Conservation (phyloP, 2,329 filamentous ascomycete species). For the Macrophomina phaseolina region DNA sequence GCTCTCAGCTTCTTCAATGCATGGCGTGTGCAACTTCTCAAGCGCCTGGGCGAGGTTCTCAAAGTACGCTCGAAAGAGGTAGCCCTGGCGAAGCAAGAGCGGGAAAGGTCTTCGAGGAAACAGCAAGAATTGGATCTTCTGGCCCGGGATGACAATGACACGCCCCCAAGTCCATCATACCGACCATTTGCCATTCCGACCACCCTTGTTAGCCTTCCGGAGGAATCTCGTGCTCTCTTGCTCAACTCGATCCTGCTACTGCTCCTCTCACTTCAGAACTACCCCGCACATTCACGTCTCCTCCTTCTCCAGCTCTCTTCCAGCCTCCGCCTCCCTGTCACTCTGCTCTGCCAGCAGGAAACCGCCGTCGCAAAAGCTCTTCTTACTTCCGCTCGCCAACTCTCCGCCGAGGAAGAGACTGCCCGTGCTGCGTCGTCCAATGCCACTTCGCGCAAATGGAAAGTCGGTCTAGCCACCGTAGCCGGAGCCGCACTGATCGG, state of each 20-base stretch:
- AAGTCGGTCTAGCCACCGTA: conserved; percentile 85
- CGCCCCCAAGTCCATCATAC: conserved; percentile 32
- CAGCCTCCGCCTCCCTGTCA: conserved; percentile 71
- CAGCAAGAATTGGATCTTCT: conserved; percentile 54
- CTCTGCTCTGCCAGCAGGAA: conserved; percentile 72
- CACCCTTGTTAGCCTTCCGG: conserved; percentile 60
- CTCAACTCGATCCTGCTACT: conserved; percentile 75
- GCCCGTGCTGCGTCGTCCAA: conserved; percentile 73
- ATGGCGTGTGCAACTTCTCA: conserved; percentile 75
- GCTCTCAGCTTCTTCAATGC: conserved; percentile 75
- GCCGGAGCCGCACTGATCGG: conserved; percentile 88
- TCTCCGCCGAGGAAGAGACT: conserved; percentile 78
- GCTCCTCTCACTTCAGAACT: conserved; percentile 77
- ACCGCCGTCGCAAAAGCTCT: conserved; percentile 75
- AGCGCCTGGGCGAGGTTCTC: conserved; percentile 72
- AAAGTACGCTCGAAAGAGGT: conserved; percentile 35
- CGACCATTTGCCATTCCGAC: conserved; percentile 48
- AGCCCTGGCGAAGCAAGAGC: conserved; percentile 38
- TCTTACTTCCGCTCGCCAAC: conserved; percentile 70
- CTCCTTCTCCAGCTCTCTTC: conserved; percentile 73
- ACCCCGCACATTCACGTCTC: conserved; percentile 74
- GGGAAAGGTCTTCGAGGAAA: conserved; percentile 9
- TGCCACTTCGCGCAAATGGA: conserved; percentile 71
- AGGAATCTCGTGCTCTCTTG: conserved; percentile 69
- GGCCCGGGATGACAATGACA: conserved; percentile 41